These are phyloP conservation scores for Gaeumannomyces tritici DNA, from an alignment of 2,329 filamentous ascomycete genomes.

Conservation along the genomic window DNA sequence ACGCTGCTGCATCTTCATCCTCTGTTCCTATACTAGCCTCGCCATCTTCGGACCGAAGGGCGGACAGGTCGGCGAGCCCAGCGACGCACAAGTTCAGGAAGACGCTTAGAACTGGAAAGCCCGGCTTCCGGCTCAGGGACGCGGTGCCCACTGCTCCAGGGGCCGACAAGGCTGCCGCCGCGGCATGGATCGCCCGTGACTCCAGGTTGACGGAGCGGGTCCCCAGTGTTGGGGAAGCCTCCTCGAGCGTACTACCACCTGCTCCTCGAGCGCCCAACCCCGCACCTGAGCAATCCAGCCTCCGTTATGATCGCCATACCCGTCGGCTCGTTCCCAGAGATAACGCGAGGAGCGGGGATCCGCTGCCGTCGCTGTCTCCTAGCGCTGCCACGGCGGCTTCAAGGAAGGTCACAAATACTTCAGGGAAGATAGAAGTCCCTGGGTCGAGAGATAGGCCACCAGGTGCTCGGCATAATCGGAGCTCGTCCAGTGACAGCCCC, in stretches of 20 bases:
- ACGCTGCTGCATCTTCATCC: background rate
- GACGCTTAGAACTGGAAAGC: conserved; percentile 43
- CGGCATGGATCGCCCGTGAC: conserved; percentile 48
- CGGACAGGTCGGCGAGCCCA: conserved; percentile 40
- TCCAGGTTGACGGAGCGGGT: background rate
- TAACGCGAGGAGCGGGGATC: background rate
- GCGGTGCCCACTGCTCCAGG: conserved; percentile 21
- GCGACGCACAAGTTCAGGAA: conserved; percentile 54
- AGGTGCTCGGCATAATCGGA: background rate
- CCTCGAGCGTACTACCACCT: background rate
- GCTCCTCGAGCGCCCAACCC: background rate
- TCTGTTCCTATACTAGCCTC: background rate
- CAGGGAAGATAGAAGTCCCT: background rate
- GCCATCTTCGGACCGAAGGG: background rate
- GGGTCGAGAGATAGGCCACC: background rate
- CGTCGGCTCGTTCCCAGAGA: conserved; percentile 9
- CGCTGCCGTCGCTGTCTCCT: background rate
- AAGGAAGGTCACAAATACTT: background rate
- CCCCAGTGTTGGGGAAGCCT: background rate
- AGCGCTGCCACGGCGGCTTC: conserved; percentile 1
- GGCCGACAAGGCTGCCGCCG: conserved; percentile 52
- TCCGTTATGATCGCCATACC: conserved; percentile 3
- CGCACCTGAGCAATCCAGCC: background rate
- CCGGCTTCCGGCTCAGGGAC: conserved; percentile 11
- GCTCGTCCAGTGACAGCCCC: background rate